phyloP scores from a whole-genome alignment of 2,329 filamentous ascomycete genomes.

The Penicillium sp. region DNA sequence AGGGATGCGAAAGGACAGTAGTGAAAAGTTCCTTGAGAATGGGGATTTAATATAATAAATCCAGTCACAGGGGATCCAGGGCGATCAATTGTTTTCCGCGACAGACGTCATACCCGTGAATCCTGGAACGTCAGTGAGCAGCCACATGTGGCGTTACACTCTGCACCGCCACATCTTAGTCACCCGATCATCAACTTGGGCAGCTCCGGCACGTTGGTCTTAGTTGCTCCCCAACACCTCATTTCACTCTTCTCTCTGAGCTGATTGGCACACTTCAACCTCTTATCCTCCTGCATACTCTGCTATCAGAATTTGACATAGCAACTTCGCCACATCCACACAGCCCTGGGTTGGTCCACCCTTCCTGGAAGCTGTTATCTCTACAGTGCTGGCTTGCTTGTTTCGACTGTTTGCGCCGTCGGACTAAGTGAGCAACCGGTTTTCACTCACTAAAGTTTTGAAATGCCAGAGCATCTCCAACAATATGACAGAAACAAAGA shows the following conservation, averaged over 20 bases:
- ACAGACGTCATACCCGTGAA: conserved; percentile 27
- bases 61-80: neutral
- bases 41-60: conserved; percentile 8
- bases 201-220: conserved; percentile 12
- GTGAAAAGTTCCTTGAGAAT: neutral
- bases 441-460: conserved; percentile 37
- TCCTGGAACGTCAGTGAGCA: conserved; percentile 16
- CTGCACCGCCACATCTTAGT: conserved; percentile 20
- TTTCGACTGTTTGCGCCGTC: conserved; percentile 22
- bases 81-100: conserved; percentile 1
- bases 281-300: neutral
- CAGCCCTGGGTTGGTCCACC: conserved; percentile 16
- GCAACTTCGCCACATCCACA: neutral
- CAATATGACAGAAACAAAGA: conserved; percentile 74
- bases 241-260: conserved; percentile 1
- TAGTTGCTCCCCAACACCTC: conserved; percentile 9
- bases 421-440: conserved; percentile 23
- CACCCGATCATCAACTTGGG: conserved; percentile 22
- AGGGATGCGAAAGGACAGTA: neutral
- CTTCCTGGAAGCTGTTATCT: conserved; percentile 30
- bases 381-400: conserved; percentile 14
- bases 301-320: conserved; percentile 5
- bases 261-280: neutral
- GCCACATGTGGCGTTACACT: conserved; percentile 18
- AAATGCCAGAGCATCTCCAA: conserved; percentile 62